A percentile compares a stretch with the other conserved stretches of the same genome.
Evolutionary conservation across 441 rosid genomes (phyloP).

Genomic region (Raphanus hybrid): DNA sequence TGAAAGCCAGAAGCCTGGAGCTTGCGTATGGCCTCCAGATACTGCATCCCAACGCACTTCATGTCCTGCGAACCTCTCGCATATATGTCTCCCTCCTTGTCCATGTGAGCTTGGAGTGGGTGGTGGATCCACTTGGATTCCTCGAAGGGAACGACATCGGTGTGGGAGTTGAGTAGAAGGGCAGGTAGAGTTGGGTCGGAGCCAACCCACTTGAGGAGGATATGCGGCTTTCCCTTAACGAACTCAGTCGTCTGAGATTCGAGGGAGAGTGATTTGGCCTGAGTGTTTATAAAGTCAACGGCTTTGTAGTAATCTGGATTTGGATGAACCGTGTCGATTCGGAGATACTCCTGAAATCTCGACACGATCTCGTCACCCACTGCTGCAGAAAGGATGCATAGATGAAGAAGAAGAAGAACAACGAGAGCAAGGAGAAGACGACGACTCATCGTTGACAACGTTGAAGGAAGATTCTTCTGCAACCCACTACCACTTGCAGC

Average conservation of each 20-base stretch:
- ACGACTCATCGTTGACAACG: no score
- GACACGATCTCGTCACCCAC: slow-evolving; percentile 43
- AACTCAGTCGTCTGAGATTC: slow-evolving; percentile 63
- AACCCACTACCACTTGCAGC: no score
- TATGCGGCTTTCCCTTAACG: slow-evolving; percentile 67
- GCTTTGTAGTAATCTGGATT: slow-evolving; percentile 66
- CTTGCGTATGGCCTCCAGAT: slow-evolving; percentile 84
- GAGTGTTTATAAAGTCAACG: slow-evolving; percentile 63
- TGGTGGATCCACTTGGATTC: slow-evolving; percentile 75
- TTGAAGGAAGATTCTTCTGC: no score
- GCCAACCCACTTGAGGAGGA: slow-evolving; percentile 85
- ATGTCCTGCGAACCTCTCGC: slow-evolving; percentile 98
- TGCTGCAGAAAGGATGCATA: slow-evolving; percentile 22
- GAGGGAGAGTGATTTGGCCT: slow-evolving; percentile 71
- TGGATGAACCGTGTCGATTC: slow-evolving; percentile 90
- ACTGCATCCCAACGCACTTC: slow-evolving; percentile 98
- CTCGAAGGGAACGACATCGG: slow-evolving; percentile 93
- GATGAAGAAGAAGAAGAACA: not conserved
- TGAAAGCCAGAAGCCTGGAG: slow-evolving; percentile 62
- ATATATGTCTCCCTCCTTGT: slow-evolving; percentile 68
- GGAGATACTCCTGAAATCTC: slow-evolving; percentile 87
- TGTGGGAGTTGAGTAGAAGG: slow-evolving; percentile 87
- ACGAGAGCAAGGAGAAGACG: no score
- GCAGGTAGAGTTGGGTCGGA: slow-evolving; percentile 68
- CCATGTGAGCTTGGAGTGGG: slow-evolving; percentile 79